Percentiles rank a stretch among this genome's conserved stretches.
Conservation (phyloP, 805 yeast genomes). For the Spathaspora passalidarum region DNA sequence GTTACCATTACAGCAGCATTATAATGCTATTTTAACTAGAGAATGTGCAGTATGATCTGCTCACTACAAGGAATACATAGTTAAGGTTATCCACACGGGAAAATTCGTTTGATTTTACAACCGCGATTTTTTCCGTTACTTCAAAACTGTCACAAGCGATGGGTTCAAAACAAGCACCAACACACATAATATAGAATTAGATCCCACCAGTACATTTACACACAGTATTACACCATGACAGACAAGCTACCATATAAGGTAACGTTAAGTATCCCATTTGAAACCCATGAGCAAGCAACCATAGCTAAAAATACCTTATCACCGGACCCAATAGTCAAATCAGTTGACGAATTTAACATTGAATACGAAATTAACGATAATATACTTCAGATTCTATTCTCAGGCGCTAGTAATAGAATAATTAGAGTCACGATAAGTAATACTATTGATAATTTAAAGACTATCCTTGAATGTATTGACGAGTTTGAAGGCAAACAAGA, state of each 20-base stretch:
- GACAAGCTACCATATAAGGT: conserved; percentile 9
- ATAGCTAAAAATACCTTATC: conserved; percentile 59
- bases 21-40: too few relatives aligned
- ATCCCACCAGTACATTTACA: too few relatives aligned
- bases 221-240: neutral
- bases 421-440: conserved; percentile 84
- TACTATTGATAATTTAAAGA: conserved; percentile 70
- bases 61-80: too few relatives aligned
- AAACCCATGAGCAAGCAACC: conserved; percentile 51
- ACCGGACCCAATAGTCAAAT: conserved; percentile 82
- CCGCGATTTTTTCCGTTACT: too few relatives aligned
- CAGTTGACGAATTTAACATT: conserved; percentile 56
- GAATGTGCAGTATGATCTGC: too few relatives aligned
- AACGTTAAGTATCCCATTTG: conserved; percentile 61
- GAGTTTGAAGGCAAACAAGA: conserved; percentile 49
- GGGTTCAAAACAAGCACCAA: too few relatives aligned
- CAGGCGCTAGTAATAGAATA: conserved; percentile 67
- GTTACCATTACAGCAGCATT: too few relatives aligned
- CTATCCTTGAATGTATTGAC: conserved; percentile 77
- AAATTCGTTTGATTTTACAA: too few relatives aligned
- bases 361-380: conserved; percentile 34
- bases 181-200: too few relatives aligned
- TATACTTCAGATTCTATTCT: conserved; percentile 45
- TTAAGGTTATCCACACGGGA: too few relatives aligned
- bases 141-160: too few relatives aligned